Conservation (phyloP, 306 rosid genomes). For the Boehmeria nivea region DNA sequence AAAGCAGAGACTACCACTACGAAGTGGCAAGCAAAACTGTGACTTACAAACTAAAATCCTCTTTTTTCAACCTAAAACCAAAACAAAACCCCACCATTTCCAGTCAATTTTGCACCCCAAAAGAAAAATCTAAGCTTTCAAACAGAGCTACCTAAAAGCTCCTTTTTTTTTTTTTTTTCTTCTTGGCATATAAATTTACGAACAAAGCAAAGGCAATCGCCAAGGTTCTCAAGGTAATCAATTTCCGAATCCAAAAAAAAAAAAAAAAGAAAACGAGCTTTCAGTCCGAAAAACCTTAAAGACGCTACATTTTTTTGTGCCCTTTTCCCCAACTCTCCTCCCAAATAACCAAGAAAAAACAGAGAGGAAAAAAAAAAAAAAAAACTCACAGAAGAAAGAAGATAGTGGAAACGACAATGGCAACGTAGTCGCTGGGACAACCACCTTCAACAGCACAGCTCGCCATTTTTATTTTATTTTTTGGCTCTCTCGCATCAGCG, state of each 20-base stretch:
- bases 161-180: too few relatives aligned
- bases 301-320: neutral
- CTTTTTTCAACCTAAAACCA: neutral
- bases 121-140: too few relatives aligned
- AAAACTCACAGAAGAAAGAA: slow-evolving; percentile 53
- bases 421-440: slow-evolving; percentile 74
- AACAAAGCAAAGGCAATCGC: too few relatives aligned
- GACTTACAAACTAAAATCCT: too few relatives aligned
- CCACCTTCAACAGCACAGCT: slow-evolving; percentile 75
- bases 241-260: neutral
- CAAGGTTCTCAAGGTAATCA: neutral
- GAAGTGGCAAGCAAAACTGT: too few relatives aligned
- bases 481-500: slow-evolving; percentile 33
- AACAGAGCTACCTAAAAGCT: too few relatives aligned
- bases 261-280: too few relatives aligned
- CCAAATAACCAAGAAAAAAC: too few relatives aligned
- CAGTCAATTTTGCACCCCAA: neutral
- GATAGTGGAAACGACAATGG: slow-evolving; percentile 47
- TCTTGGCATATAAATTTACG: too few relatives aligned
- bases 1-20: too few relatives aligned
- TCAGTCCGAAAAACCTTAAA: neutral
- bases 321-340: too few relatives aligned
- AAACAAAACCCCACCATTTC: neutral
- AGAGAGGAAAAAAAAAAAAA: neutral
- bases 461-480: slow-evolving; percentile 41